Base-by-base conservation (phyloP, 2,329 filamentous ascomycete species). In the Aspergillus neotritici region DNA sequence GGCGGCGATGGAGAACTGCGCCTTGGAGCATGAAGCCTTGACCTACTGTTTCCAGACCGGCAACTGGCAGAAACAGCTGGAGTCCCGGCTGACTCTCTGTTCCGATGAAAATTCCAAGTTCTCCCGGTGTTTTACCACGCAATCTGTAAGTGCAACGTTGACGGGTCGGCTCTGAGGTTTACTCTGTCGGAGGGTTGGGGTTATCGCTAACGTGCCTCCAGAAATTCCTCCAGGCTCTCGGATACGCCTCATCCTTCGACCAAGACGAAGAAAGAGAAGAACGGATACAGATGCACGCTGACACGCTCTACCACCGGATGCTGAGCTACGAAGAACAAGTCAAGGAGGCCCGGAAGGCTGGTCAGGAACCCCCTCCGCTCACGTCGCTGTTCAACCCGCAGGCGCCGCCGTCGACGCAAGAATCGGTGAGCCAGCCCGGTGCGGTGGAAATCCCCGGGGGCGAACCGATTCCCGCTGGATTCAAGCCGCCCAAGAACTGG, bases 201-300 rank as follows among this genome's bases (percentile, higher is more conserved):
- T 25, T 11, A 16, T 29, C 40, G 40, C 48, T 53, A 15, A 53
- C 21, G 21, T 6, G 12, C 28, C 2, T 15, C 31, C 49, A 89
- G 79, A 85, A 91, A 65, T 90, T 98, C 55, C 71, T 98, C 21
- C 89, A 91, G 66, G 89, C 90, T 1, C 70, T 98, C 13, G 93
- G 93, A 4, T 97, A 96, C 63, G 77, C 94, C 29, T 79, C 80
- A 6, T 80, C 79, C 17, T 72, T 79, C 49, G 78, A 84, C 34
- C 78, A 82, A 15, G 72, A 83, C 7, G 70, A 76, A 0, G 76
- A 82, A 25, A 77, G 86, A 40, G 86, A 95, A 56, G 90, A 96
- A 64, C 80, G 84, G 54, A 88, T 98, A 49, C 93, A 97, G 68
- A 87, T 97, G 83, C 90, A 96, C 65, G 91, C 91, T 46, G 93